Evolutionary conservation across 208 protist genomes (phyloP).

Genomic region (Spironucleus salmonicida): DNA sequence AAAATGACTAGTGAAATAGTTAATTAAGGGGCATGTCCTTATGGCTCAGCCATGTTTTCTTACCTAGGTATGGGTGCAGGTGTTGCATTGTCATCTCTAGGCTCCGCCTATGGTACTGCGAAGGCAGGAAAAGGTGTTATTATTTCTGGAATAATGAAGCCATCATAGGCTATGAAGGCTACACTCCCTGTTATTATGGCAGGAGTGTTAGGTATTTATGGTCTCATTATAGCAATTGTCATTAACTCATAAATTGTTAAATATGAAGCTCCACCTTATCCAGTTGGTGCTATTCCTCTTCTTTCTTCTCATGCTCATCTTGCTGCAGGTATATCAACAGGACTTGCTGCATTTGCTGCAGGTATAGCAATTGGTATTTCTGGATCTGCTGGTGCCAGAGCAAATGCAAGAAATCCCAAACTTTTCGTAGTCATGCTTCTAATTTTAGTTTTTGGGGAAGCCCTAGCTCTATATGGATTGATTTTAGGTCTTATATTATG

Average conservation of each 20-base stretch:
- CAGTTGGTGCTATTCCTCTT: constrained; percentile 38
- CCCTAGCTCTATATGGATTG: constrained; percentile 88
- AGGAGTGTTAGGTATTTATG: constrained; percentile 98
- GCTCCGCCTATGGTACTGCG: constrained; percentile 46
- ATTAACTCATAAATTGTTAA: constrained; percentile 59
- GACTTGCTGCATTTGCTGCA: constrained; percentile 76
- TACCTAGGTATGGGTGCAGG: constrained; percentile 39
- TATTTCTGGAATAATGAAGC: constrained; percentile 61
- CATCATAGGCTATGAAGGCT: constrained; percentile 75
- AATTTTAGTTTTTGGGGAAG: constrained; percentile 98
- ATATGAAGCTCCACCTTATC: too few relatives aligned
- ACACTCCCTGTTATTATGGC: constrained; percentile 70
- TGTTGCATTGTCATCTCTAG: constrained; percentile 39
- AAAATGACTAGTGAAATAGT: too few relatives aligned
- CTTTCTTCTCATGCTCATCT: constrained; percentile 69
- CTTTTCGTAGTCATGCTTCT: constrained; percentile 97
- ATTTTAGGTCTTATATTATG: constrained; percentile 84
- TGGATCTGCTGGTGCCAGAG: constrained; percentile 78
- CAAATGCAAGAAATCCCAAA: constrained; percentile 68
- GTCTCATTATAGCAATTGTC: constrained; percentile 84
- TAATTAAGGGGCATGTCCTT: constrained; percentile 30
- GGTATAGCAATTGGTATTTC: constrained; percentile 95
- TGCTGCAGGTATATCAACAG: constrained; percentile 76
- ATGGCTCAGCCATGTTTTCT: constrained; percentile 28
- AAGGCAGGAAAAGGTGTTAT: constrained; percentile 44